phyloP scores from a whole-genome alignment of 164 flowering plant species.

The Vitis riparia region DNA sequence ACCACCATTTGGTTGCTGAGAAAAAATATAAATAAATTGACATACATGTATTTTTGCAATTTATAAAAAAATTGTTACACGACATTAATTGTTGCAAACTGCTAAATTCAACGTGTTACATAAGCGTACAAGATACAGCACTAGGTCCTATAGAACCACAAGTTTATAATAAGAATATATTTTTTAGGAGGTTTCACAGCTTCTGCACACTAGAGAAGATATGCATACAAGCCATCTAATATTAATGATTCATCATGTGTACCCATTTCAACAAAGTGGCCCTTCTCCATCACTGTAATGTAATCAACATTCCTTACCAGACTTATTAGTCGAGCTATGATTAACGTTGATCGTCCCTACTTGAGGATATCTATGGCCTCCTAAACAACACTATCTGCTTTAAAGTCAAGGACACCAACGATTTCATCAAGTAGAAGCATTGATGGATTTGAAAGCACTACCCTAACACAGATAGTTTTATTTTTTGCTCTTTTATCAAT shows the following conservation, averaged over 20 bases:
- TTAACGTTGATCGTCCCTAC: conserved; percentile 93
- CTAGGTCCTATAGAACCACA: not conserved
- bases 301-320: conserved; percentile 95
- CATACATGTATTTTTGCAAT: not conserved
- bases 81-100: not conserved
- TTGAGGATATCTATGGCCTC: conserved; percentile 93
- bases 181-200: conserved; percentile 72
- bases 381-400: conserved; percentile 92
- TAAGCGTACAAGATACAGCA: too few relatives aligned
- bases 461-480: conserved; percentile 94
- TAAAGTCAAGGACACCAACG: conserved; percentile 76
- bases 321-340: conserved; percentile 90
- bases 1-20: too few relatives aligned
- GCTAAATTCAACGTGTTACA: too few relatives aligned
- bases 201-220: conserved; percentile 82
- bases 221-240: conserved; percentile 84
- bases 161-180: conserved; percentile 18
- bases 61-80: not conserved
- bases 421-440: conserved; percentile 94
- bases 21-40: not conserved
- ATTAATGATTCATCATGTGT: conserved; percentile 87
- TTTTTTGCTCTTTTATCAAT: conserved; percentile 90
- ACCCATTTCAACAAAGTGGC: conserved; percentile 98
- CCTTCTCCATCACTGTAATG: conserved; percentile 99
- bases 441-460: conserved; percentile 89